Conservation (phyloP, 2,329 filamentous ascomycete species). For the Fusarium mexicanum region DNA sequence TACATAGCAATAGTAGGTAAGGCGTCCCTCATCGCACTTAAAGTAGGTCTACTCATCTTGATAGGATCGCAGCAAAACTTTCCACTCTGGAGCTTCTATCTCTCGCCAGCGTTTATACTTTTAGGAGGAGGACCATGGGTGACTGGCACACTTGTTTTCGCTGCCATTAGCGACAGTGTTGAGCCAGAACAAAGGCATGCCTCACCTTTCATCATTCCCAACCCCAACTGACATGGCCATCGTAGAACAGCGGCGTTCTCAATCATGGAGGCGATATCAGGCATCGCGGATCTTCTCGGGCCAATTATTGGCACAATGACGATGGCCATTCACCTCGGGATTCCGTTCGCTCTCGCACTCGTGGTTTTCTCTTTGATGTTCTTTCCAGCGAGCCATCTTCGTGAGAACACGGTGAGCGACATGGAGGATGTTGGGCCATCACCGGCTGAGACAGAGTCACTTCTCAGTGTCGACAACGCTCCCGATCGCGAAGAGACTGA, state of each 20-base stretch:
- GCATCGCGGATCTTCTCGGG: background rate
- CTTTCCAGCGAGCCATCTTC: background rate
- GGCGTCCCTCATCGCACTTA: background rate
- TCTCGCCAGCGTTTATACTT: background rate
- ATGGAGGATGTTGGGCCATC: background rate
- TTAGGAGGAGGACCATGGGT: background rate
- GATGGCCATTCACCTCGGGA: background rate
- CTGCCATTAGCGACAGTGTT: background rate
- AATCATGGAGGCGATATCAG: background rate
- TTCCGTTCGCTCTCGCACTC: background rate
- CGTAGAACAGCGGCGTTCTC: background rate
- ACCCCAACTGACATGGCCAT: background rate
- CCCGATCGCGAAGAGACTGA: background rate
- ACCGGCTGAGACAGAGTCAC: background rate
- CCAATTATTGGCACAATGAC: background rate
- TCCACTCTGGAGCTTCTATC: slow-evolving; percentile 6
- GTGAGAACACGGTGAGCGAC: background rate
- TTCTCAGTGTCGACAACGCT: background rate
- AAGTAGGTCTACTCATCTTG: no score
- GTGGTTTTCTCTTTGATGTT: background rate
- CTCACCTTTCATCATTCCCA: fast-evolving
- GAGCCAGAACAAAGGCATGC: background rate
- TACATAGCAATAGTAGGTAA: background rate
- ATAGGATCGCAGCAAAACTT: background rate
- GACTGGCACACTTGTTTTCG: background rate